phyloP scores from a whole-genome alignment of 495 filamentous ascomycete species.

The Tuber aestivum region DNA sequence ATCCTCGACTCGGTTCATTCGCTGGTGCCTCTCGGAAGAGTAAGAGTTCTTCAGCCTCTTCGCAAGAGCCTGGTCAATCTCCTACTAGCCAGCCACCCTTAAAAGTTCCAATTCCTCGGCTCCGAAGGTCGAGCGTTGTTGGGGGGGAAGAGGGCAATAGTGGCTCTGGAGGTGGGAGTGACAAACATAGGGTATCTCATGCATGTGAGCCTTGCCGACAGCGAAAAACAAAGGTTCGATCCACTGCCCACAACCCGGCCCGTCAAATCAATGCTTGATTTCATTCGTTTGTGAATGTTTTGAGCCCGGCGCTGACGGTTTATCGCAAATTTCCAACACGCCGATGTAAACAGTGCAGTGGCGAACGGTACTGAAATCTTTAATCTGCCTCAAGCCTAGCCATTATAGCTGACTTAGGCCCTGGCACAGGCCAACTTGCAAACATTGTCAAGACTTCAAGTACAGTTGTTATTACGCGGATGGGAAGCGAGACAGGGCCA shows the following conservation, averaged over 20 bases:
- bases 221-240: constrained; percentile 51
- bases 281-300: constrained; percentile 13
- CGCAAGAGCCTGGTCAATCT: constrained; percentile 17
- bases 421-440: constrained; percentile 46
- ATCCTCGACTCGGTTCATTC: constrained; percentile 15
- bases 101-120: constrained; percentile 35
- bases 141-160: constrained; percentile 31
- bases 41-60: constrained; percentile 29
- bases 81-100: constrained; percentile 6
- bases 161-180: constrained; percentile 26
- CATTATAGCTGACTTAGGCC: constrained; percentile 9
- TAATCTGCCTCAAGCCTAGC: constrained; percentile 10
- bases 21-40: constrained; percentile 20
- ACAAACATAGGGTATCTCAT: constrained; percentile 42
- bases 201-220: constrained; percentile 43
- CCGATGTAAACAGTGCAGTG: constrained; percentile 47
- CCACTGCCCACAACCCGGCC: constrained; percentile 4
- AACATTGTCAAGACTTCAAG: constrained; percentile 52
- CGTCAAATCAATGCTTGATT: constrained; percentile 5
- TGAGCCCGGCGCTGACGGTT: constrained; percentile 24
- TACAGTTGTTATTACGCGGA: constrained; percentile 53
- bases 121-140: constrained; percentile 23
- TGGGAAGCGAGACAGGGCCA: constrained; percentile 55
- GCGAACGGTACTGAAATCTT: constrained; percentile 45
- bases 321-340: constrained; percentile 13